phyloP scores from a whole-genome alignment of 2,329 filamentous ascomycete genomes.

The Emericellopsis atlantica region DNA sequence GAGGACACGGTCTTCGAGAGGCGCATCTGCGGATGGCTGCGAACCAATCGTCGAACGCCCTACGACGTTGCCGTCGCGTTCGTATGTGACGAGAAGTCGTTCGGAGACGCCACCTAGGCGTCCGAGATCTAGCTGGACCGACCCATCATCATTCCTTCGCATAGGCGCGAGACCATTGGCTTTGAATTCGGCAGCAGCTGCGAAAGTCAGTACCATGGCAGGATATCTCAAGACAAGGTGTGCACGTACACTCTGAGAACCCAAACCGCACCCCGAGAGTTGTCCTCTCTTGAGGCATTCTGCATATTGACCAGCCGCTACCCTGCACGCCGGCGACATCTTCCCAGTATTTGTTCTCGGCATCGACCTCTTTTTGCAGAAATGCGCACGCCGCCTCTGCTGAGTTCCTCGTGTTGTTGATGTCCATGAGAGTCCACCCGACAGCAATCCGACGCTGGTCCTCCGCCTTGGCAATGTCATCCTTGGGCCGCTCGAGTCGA shows the following conservation, averaged over 20 bases:
- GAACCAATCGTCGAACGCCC: constrained; percentile 42
- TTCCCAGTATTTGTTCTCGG: constrained; percentile 81
- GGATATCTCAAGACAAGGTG: constrained; percentile 1
- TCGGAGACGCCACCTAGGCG: constrained; percentile 36
- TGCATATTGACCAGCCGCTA: constrained; percentile 76
- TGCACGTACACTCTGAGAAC: constrained; percentile 57
- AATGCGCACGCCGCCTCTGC: constrained; percentile 60
- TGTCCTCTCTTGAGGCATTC: constrained; percentile 59
- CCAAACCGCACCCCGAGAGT: constrained; percentile 80
- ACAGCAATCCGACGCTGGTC: constrained; percentile 45
- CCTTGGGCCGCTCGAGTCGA: constrained; percentile 46
- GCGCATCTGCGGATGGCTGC: constrained; percentile 36
- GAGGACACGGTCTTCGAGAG: constrained; percentile 55
- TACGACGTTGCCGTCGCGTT: constrained; percentile 40
- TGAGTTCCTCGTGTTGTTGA: constrained; percentile 62
- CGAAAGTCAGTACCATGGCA: constrained; percentile 11
- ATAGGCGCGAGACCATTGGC: constrained; percentile 72
- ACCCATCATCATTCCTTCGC: constrained; percentile 60
- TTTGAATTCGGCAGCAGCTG: constrained; percentile 45
- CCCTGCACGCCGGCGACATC: constrained; percentile 71
- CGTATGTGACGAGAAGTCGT: constrained; percentile 56
- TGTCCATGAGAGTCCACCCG: constrained; percentile 69
- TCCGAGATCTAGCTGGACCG: constrained; percentile 59
- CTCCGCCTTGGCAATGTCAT: constrained; percentile 39
- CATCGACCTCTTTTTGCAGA: constrained; percentile 63